Conservation (phyloP, 192 early-diverging fungal species). For the Backusella tarrabulga region DNA sequence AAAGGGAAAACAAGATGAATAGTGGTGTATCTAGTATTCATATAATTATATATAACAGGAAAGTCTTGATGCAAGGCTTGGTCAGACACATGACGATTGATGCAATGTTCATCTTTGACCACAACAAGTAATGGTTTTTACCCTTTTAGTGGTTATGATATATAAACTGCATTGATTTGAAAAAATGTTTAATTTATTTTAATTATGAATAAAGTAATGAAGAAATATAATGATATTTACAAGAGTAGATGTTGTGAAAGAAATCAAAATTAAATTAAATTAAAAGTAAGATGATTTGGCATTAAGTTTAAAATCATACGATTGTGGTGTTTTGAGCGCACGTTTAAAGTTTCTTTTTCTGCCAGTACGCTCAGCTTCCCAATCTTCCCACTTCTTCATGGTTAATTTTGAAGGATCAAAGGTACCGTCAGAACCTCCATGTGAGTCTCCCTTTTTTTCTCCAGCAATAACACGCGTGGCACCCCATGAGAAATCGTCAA, state of each 20-base stretch:
- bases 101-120: no score
- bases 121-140: no score
- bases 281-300: background rate
- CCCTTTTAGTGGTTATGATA: no score
- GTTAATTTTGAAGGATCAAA: constrained; percentile 63
- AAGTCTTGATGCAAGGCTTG: no score
- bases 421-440: constrained; percentile 65
- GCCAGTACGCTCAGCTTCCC: constrained; percentile 51
- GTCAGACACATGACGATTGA: no score
- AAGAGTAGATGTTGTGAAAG: background rate
- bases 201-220: background rate
- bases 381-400: constrained; percentile 61
- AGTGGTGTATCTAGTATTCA: no score
- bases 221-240: background rate
- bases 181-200: no score
- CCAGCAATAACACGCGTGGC: constrained; percentile 73
- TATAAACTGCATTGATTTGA: no score
- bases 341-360: background rate
- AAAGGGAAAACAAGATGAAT: no score
- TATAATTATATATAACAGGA: no score
- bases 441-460: constrained; percentile 65
- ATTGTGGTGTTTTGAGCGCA: background rate
- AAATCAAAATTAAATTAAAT: background rate
- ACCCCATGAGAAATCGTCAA: constrained; percentile 91
- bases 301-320: background rate